Base-by-base conservation (phyloP, 2,329 filamentous ascomycete genomes). In the Cladosporium phlei region DNA sequence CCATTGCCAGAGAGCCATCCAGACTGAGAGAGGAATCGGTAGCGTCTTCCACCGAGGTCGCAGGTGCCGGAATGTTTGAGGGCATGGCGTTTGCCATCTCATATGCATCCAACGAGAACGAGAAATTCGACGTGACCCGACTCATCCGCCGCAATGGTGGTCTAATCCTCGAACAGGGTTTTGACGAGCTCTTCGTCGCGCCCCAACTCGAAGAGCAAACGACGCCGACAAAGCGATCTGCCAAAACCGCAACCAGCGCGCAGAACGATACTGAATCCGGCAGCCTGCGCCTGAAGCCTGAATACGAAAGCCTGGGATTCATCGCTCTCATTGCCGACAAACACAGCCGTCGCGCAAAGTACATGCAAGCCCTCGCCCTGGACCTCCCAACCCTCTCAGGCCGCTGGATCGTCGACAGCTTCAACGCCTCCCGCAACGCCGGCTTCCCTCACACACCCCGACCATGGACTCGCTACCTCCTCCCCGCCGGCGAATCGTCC, bases 361-460 rank as follows among this genome's bases (percentile, higher is more conserved):
- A 93, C 65, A 86, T 97, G 75, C 90, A 97, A 68, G 93, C 93
- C 0, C 77, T 98, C 2, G 90, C 93, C 0, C 77, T 98, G 1
- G 88, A 88, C 1, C 69, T 98, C 0, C 93, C 93, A 0, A 95
- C 90, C 59, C 73, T 98, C 2, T 85, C 88, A 5, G 78, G 82
- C 5, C 82, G 83, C 46, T 98, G 93, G 91, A 72, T 95, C 38
- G 75, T 79, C 20, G 78, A 85, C 39, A 95, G 87, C 52, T 65
- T 91, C 16, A 50, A 56, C 11, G n/a, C 38, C 2, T 21, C 45
- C 9, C 53, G 48, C 37, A 59, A 60, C 22, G 38, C 20, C 11
- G 30, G 17, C 1, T 6, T 32, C 3, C 38, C 28, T 27, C 3
- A 45, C 27, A 20, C 30, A 52, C 11, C 32, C 33, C 67, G 94